Conservation (phyloP, 1,139 yeast genomes). For the Suhomyces wounanorum region DNA sequence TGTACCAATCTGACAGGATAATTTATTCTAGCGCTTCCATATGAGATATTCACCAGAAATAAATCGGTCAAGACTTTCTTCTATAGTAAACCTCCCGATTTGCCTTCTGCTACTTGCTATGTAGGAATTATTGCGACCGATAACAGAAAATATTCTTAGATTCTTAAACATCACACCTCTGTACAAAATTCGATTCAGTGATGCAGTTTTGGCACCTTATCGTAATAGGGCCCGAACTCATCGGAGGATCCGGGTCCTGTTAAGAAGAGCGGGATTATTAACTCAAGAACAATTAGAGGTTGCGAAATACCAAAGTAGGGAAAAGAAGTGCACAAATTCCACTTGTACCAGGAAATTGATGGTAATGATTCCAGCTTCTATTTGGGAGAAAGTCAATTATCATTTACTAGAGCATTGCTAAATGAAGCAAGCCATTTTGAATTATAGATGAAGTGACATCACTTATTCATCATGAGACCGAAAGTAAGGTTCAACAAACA, state of each 20-base stretch:
- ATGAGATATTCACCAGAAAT: no score
- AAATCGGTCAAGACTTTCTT: no score
- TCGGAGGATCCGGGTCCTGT: constrained; percentile 49
- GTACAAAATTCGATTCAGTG: no score
- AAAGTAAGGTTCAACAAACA: constrained; percentile 63
- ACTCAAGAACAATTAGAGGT: constrained; percentile 33
- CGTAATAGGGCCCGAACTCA: no score
- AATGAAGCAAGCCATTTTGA: constrained; percentile 60
- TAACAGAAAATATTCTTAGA: no score
- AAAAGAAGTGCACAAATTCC: constrained; percentile 28
- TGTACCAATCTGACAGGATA: no score
- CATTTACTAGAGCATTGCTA: constrained; percentile 76
- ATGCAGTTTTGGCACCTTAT: no score
- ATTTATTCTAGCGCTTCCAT: no score
- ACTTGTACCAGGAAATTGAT: constrained; percentile 58
- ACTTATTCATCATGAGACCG: constrained; percentile 75
- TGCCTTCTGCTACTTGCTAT: no score
- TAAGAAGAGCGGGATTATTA: constrained; percentile 64
- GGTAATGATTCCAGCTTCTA: constrained; percentile 77
- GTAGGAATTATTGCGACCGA: no score
- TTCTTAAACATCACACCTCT: no score
- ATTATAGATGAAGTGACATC: constrained; percentile 82
- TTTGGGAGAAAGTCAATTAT: constrained; percentile 73
- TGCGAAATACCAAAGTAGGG: constrained; percentile 21
- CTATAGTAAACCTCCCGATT: no score